Evolutionary conservation across 2,329 filamentous ascomycete species (phyloP).

Genomic region (Diaporthe sp.): DNA sequence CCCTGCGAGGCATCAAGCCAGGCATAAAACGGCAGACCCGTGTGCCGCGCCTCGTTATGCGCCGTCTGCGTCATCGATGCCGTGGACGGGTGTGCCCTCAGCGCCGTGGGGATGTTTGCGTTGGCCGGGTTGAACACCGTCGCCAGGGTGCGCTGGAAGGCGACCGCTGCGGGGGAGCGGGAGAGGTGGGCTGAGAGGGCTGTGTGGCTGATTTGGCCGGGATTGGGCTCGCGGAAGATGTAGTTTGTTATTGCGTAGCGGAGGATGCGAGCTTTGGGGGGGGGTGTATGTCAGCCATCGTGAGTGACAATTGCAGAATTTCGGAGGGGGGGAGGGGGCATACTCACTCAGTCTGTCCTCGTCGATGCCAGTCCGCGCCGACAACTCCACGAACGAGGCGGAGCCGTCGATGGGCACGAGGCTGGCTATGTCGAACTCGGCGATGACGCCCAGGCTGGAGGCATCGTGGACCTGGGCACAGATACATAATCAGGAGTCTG

Average conservation of each 20-base stretch:
- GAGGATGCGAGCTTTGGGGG: neutral
- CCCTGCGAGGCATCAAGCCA: neutral
- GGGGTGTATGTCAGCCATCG: neutral
- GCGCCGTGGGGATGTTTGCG: neutral
- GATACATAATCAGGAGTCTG: neutral
- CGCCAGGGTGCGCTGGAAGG: neutral
- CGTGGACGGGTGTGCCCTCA: neutral
- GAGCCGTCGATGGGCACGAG: conserved; percentile 7
- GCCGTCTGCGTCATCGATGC: neutral
- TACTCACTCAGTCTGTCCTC: conserved; percentile 5
- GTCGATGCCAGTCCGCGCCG: neutral
- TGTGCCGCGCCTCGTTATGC: neutral
- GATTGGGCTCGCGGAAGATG: neutral
- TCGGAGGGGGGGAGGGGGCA: neutral
- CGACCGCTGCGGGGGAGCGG: neutral
- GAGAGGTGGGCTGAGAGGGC: conserved; percentile 1
- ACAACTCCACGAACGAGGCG: neutral
- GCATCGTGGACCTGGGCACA: neutral
- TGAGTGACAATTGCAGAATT: no score
- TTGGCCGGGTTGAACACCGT: conserved; percentile 10
- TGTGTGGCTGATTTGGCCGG: neutral
- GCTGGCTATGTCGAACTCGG: conserved; percentile 9
- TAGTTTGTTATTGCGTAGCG: conserved; percentile 5
- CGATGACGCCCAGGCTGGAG: conserved; percentile 12
- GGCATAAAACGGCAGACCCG: neutral